A percentile compares a stretch with the other conserved stretches of the same genome.
Conservation (phyloP, 495 filamentous ascomycete genomes). For the Cercophora sp. region DNA sequence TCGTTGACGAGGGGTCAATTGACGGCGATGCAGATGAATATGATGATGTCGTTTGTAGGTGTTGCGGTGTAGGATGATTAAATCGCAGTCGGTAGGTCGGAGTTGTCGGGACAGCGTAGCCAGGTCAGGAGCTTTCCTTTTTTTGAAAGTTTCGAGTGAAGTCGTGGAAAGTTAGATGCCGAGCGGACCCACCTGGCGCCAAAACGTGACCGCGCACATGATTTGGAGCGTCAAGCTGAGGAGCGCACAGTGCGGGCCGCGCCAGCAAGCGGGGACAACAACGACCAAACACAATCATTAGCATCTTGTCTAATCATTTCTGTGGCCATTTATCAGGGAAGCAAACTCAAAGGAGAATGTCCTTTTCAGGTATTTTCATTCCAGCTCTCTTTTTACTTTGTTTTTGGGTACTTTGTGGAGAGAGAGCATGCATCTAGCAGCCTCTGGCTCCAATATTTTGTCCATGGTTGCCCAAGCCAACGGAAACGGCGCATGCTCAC, state of each 20-base stretch:
- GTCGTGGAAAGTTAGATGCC: slow-evolving; percentile 28
- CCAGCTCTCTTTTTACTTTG: too few relatives aligned
- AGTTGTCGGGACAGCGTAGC: slow-evolving; percentile 11
- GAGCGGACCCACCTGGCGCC: slow-evolving; percentile 15
- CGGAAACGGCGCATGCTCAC: too few relatives aligned
- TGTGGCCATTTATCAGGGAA: too few relatives aligned
- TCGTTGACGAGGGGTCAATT: slow-evolving; percentile 10
- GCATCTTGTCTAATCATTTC: too few relatives aligned
- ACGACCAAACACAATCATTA: too few relatives aligned
- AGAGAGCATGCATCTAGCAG: too few relatives aligned
- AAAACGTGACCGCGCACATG: slow-evolving; percentile 29
- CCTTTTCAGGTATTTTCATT: too few relatives aligned
- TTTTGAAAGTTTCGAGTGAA: slow-evolving; percentile 29
- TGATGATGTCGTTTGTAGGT: neutral
- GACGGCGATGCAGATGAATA: slow-evolving; percentile 14
- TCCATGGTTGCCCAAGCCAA: too few relatives aligned
- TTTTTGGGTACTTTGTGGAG: too few relatives aligned
- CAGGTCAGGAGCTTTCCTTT: slow-evolving; percentile 17
- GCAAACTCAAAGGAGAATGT: too few relatives aligned
- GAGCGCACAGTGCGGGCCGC: slow-evolving; percentile 7
- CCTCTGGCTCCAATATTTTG: too few relatives aligned
- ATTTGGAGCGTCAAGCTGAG: slow-evolving; percentile 6
- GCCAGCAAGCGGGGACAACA: too few relatives aligned
- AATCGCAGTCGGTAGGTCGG: neutral
- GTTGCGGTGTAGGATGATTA: neutral